Percentiles rank a stretch among this genome's conserved stretches.
Evolutionary conservation across 1,284 basidiomycete species (phyloP).

Genomic region (Trametes sp.): DNA sequence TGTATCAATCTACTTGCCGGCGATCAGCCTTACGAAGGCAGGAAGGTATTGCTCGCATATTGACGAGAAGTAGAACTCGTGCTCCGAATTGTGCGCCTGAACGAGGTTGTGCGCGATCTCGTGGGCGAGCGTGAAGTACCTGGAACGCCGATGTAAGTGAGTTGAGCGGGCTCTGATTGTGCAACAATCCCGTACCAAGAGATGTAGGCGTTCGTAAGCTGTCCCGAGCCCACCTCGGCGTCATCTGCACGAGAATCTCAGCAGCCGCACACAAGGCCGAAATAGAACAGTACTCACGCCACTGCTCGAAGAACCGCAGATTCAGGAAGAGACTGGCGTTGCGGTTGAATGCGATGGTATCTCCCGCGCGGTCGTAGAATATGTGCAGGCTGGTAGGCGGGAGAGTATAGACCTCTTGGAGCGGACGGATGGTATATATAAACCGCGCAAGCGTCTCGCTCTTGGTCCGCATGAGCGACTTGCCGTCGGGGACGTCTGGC

Average conservation of each 20-base stretch:
- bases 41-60: constrained; percentile 70
- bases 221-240: constrained; percentile 64
- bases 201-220: constrained; percentile 74
- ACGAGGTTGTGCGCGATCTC: constrained; percentile 91
- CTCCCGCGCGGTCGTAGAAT: constrained; percentile 86
- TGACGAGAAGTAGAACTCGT: constrained; percentile 94
- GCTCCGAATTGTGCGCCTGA: constrained; percentile 80
- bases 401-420: constrained; percentile 69
- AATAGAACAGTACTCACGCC: constrained; percentile 72
- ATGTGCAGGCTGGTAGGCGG: constrained; percentile 81
- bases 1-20: constrained; percentile 11
- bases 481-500: constrained; percentile 61
- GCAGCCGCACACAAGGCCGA: constrained; percentile 4
- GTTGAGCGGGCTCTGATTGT: background rate
- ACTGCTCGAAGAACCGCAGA: constrained; percentile 84
- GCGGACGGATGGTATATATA: constrained; percentile 63
- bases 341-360: constrained; percentile 93
- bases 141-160: constrained; percentile 34
- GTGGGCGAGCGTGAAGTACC: constrained; percentile 93
- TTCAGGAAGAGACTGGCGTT: constrained; percentile 92
- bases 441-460: constrained; percentile 72
- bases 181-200: constrained; percentile 71
- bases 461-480: constrained; percentile 59
- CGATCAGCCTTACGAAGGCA: constrained; percentile 27
- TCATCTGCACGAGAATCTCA: constrained; percentile 61